Conservation (phyloP, 352 stramenopile species). For the Pseudoperonospora humuli region DNA sequence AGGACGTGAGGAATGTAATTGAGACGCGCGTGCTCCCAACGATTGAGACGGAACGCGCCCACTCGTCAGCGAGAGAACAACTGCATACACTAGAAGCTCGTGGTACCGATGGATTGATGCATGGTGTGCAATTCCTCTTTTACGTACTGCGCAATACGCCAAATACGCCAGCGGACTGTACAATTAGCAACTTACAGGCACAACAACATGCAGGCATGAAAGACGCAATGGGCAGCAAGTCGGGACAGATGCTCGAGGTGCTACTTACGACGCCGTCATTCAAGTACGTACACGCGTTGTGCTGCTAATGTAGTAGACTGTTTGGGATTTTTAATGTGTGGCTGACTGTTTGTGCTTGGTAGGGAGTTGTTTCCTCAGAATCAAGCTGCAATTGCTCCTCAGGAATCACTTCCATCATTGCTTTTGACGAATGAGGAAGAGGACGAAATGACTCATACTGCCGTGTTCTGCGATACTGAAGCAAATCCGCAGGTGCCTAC, state of each 20-base stretch:
- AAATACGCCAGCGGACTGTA: slow-evolving; percentile 78
- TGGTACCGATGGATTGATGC: slow-evolving; percentile 75
- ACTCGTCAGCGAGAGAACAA: slow-evolving; percentile 76
- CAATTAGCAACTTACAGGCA: slow-evolving; percentile 72
- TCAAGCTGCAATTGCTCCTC: slow-evolving; percentile 19
- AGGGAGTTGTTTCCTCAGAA: slow-evolving; percentile 51
- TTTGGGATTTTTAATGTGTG: background rate
- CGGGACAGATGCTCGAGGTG: slow-evolving; percentile 76
- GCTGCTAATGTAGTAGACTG: background rate
- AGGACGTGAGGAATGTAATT: slow-evolving; percentile 77
- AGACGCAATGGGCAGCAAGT: slow-evolving; percentile 80
- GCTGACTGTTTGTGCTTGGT: slow-evolving; percentile 3
- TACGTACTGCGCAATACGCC: slow-evolving; percentile 80
- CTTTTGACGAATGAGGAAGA: slow-evolving; percentile 67
- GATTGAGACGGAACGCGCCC: slow-evolving; percentile 74
- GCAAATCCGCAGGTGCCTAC: slow-evolving; percentile 56
- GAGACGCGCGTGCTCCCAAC: slow-evolving; percentile 65
- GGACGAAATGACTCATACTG: slow-evolving; percentile 55
- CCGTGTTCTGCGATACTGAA: slow-evolving; percentile 65
- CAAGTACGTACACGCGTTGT: slow-evolving; percentile 35
- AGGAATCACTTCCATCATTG: slow-evolving; percentile 38
- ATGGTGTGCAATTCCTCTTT: slow-evolving; percentile 83
- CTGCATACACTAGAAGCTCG: slow-evolving; percentile 69
- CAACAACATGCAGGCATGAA: slow-evolving; percentile 82
- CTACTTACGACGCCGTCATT: slow-evolving; percentile 77